Evolutionary conservation across 495 filamentous ascomycete species (phyloP).

Genomic region (Aspergillus incahuasiensis): DNA sequence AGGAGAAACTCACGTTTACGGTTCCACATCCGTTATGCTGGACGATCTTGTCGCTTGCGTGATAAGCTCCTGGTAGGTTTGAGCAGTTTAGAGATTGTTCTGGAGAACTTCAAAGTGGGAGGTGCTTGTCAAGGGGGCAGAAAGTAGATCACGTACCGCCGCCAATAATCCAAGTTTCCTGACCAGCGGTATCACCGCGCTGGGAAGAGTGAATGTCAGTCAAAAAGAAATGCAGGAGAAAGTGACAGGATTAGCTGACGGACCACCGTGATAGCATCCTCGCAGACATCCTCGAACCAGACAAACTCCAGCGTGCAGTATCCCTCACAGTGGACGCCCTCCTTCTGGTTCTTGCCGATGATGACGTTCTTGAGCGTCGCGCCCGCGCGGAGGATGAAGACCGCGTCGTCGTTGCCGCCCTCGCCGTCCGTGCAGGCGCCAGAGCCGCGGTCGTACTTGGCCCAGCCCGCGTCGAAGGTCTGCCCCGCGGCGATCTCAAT

Average conservation of each 20-base stretch:
- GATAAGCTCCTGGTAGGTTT: constrained; percentile 32
- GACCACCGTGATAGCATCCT: constrained; percentile 20
- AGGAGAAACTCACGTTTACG: constrained; percentile 40
- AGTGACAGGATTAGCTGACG: not conserved
- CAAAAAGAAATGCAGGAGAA: not conserved
- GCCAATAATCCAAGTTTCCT: constrained; percentile 38
- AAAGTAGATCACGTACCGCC: constrained; percentile 38
- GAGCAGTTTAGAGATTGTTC: too few relatives aligned
- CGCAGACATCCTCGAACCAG: constrained; percentile 22
- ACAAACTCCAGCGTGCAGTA: constrained; percentile 18
- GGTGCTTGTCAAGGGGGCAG: too few relatives aligned
- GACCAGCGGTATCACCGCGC: constrained; percentile 17
- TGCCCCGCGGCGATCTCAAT: constrained; percentile 15
- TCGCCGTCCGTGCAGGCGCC: constrained; percentile 12
- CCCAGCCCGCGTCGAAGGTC: constrained; percentile 19
- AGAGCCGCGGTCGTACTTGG: constrained; percentile 19
- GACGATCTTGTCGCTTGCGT: constrained; percentile 55
- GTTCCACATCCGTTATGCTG: constrained; percentile 60
- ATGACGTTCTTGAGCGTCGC: constrained; percentile 20
- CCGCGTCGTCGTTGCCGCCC: constrained; percentile 14
- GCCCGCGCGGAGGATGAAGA: constrained; percentile 16
- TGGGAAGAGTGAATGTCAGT: not conserved
- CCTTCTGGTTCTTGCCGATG: constrained; percentile 17
- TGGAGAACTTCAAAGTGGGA: too few relatives aligned
- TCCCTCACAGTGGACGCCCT: constrained; percentile 19